Conservation (phyloP, 225 moss, liverwort and hornwort genomes). For the Straminergon stramineum region DNA sequence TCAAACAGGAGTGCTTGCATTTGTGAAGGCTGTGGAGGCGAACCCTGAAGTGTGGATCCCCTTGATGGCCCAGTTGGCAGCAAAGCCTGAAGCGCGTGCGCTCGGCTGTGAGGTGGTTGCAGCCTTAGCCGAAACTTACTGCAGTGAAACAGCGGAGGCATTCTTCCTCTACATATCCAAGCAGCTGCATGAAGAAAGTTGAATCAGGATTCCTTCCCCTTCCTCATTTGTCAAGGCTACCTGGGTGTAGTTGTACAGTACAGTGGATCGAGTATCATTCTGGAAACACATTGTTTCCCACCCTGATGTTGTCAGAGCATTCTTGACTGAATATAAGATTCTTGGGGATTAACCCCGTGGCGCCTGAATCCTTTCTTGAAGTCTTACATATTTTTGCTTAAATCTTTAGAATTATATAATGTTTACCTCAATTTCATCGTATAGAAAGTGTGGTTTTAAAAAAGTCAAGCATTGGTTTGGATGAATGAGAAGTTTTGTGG, state of each 20-base stretch:
- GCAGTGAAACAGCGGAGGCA: slow-evolving; percentile 53
- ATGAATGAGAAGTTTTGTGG: not conserved
- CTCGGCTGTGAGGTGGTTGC: slow-evolving; percentile 37
- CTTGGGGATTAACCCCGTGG: not conserved
- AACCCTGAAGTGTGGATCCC: slow-evolving; percentile 79
- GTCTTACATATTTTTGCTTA: not conserved
- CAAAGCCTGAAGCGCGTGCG: slow-evolving; percentile 53
- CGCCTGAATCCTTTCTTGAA: too few species aligned
- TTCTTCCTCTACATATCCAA: slow-evolving; percentile 57
- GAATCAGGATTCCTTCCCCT: not conserved
- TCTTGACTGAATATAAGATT: not conserved
- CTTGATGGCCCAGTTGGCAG: slow-evolving; percentile 51
- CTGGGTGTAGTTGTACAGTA: not conserved
- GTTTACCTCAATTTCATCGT: not conserved
- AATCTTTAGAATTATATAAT: too few species aligned
- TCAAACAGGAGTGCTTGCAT: slow-evolving; percentile 54
- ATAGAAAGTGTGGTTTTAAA: too few species aligned
- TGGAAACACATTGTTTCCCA: slow-evolving; percentile 17
- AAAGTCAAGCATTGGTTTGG: not conserved
- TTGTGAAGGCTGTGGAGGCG: slow-evolving; percentile 57
- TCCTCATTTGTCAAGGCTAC: not conserved
- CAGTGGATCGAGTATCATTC: not conserved
- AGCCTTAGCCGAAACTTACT: slow-evolving; percentile 42
- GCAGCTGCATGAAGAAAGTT: slow-evolving; percentile 41
- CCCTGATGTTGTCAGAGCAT: not conserved